Evolutionary conservation across 306 rosid species (phyloP), one percentile per base, ranked within the genome.

Genomic region (Trifolium pratense): DNA sequence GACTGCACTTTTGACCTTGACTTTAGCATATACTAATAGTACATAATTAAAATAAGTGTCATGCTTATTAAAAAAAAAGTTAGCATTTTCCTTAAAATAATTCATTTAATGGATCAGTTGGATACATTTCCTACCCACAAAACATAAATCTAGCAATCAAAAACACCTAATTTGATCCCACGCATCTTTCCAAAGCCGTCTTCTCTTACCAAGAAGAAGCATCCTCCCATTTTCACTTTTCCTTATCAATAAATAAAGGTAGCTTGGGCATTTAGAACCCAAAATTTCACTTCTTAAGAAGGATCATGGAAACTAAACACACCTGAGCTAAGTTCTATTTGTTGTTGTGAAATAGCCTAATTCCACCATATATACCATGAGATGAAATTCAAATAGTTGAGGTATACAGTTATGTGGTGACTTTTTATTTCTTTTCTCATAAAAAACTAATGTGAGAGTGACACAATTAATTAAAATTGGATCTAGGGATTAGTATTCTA

Each of bases 1-100:
- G 80, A 67, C 66, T 11, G 62, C 78, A 55, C 65, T 68, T 53
- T 13, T 70, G 80, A 82, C 81, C 79, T 78, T 86, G 88, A 86
- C 83, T 79, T 81, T 60, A 51, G 31, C 31, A 26, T 26, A 26
- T 26, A 26, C 5, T 26, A 26, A 26, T 26, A 2, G 3, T 26
- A 14, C 7, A 53, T 5, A 56, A 34, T 36, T 36, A 71, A n/a
- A n/a, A n/a, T n/a, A n/a, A n/a, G n/a, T n/a, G n/a, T n/a, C n/a
- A n/a, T n/a, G n/a, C n/a, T n/a, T n/a, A n/a, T n/a, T n/a, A n/a
- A n/a, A n/a, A n/a, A n/a, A n/a, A n/a, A n/a, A n/a, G n/a, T n/a
- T n/a, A n/a, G n/a, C n/a, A n/a, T n/a, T n/a, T n/a, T n/a, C n/a
- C n/a, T n/a, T n/a, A n/a, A 42, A 70, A 42, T 23, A 7, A 32